These are phyloP conservation scores for Balakata baccata DNA, from an alignment of 345 rosid species.

Conservation along the genomic window DNA sequence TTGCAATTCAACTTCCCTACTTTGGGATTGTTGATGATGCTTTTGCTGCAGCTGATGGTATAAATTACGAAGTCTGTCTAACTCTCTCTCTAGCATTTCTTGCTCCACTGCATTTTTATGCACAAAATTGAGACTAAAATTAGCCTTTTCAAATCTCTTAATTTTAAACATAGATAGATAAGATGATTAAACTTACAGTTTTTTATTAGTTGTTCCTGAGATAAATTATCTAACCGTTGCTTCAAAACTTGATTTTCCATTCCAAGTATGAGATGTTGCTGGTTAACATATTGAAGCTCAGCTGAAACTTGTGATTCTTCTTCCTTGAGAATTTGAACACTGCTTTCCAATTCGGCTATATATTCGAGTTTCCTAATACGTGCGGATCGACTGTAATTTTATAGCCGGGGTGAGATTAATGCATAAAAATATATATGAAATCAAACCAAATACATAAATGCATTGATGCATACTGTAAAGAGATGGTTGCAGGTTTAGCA, in stretches of 20 bases:
- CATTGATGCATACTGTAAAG: conserved; percentile 44
- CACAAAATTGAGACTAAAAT: too few relatives aligned
- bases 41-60: conserved; percentile 11
- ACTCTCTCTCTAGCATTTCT: conserved; percentile 13
- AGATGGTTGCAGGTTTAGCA: conserved; percentile 1
- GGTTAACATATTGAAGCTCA: conserved; percentile 84
- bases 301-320: conserved; percentile 83
- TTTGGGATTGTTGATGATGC: neutral
- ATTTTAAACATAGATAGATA: too few relatives aligned
- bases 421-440: neutral
- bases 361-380: conserved; percentile 57
- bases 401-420: neutral
- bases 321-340: conserved; percentile 63
- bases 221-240: conserved; percentile 72
- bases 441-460: neutral
- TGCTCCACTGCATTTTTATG: conserved; percentile 1
- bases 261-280: conserved; percentile 69
- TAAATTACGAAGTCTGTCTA: neutral
- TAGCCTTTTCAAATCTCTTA: too few relatives aligned
- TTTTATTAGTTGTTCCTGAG: conserved; percentile 82
- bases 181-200: conserved; percentile 46
- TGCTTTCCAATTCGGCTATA: conserved; percentile 63
- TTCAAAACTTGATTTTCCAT: conserved; percentile 89
- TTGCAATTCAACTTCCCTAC: neutral
- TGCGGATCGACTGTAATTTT: conserved; percentile 49